Percentiles rank a stretch among this genome's conserved stretches.
Conservation (phyloP, 129 eudicot species). For the Oenanthe sinensis region DNA sequence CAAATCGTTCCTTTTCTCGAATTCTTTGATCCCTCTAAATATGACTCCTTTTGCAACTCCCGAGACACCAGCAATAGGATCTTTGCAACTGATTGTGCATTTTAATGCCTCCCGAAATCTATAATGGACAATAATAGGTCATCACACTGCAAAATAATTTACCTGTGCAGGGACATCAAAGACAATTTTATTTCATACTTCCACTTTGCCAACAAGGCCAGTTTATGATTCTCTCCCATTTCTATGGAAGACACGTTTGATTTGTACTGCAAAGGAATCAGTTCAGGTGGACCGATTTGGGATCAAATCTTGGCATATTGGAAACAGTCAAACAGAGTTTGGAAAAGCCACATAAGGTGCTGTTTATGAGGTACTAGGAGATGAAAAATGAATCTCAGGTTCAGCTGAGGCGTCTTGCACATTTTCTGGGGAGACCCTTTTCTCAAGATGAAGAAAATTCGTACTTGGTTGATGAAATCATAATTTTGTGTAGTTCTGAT, state of each 20-base stretch:
- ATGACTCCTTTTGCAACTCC: conserved; percentile 5
- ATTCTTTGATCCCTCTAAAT: background rate
- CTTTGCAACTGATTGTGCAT: conserved; percentile 14
- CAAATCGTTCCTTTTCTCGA: conserved; percentile 23
- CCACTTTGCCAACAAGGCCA: conserved; percentile 4
- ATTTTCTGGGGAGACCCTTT: conserved; percentile 24
- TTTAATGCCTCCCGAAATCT: conserved; percentile 13
- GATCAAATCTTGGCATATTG: conserved; percentile 32
- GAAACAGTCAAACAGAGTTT: conserved; percentile 20
- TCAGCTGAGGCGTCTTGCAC: conserved; percentile 20
- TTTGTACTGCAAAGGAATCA: background rate
- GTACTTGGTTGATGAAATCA: conserved; percentile 17
- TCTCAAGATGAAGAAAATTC: conserved; percentile 9
- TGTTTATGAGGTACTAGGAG: conserved; percentile 30
- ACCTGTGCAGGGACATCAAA: conserved; percentile 23
- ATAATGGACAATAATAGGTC: background rate
- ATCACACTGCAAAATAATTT: conserved; percentile 15
- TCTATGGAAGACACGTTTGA: conserved; percentile 7
- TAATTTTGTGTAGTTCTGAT: conserved; percentile 18
- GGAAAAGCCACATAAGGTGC: conserved; percentile 15
- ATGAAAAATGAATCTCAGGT: conserved; percentile 13
- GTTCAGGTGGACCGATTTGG: conserved; percentile 5
- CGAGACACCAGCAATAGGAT: conserved; percentile 18
- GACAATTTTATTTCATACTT: conserved; percentile 27
- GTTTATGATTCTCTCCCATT: background rate